Evolutionary conservation across 371 early-diverging fungal genomes (phyloP), one percentile per base, ranked within the genome.

Genomic region (Mucor piriformis): DNA sequence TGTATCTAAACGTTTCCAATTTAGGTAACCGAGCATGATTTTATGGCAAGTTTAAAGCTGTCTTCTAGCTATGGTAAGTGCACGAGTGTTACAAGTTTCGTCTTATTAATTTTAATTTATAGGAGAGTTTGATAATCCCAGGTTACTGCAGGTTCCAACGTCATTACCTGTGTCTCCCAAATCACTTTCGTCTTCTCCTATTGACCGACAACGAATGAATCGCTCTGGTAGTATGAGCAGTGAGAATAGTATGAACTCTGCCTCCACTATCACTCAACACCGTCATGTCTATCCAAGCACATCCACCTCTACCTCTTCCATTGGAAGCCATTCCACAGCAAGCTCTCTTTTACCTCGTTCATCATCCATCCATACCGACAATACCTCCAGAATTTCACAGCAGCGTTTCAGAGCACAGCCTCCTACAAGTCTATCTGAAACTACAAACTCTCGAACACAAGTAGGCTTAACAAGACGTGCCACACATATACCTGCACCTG

Each of bases 201-300:
- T 25, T 46, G 15, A 24, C 5, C 23, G 11, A 25, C 23, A 53
- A 3, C 49, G 51, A 25, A 40, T 38, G 24, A n/a, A 61, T 25
- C 34, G 66, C 48, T 66, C 61, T 10, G 54, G 61, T 8, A 66
- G 66, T 35, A 50, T 66, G 6, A 61, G 66, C 4, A 66, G 66
- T 11, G 66, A 66, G n/a, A 52, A 52, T 8, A 66, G 66, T 13
- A 25, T 52, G 11, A 61, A 66, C 35, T 66, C 66, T 0, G 52
- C 48, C 29, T 61, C 58, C 0, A 64, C 65, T 6, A 54, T 64
- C 20, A 61, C 54, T 6, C 33, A 29, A 15, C 37, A 44, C 12
- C 57, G 42, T 0, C n/a, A 27, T 29, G 24, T 52, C 11, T 35
- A 49, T 27, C 67, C 63, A 1, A 57, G 50, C n/a, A 52, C 60